These are phyloP conservation scores for Voacanga thouarsii DNA, from an alignment of 257 asterid genomes.

Conservation along the genomic window DNA sequence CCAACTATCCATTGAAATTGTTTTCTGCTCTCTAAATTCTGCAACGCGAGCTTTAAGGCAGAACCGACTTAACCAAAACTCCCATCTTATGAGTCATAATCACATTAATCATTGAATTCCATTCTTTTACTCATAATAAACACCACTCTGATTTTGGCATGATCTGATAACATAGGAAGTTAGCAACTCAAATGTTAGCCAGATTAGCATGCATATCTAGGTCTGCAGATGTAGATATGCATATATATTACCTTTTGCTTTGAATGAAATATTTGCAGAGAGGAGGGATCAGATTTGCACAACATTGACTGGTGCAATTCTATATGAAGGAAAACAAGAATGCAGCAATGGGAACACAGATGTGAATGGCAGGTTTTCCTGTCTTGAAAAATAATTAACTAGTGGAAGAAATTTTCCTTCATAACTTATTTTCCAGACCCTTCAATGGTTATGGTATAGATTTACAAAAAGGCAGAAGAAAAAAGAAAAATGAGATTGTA, in stretches of 20 bases:
- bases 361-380: neutral
- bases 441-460: neutral
- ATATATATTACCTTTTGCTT: neutral
- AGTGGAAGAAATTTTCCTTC: neutral
- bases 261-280: neutral
- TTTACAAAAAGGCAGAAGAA: neutral
- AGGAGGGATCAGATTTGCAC: neutral
- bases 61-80: neutral
- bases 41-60: neutral
- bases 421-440: neutral
- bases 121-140: neutral
- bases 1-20: neutral
- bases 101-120: neutral
- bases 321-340: neutral
- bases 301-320: neutral
- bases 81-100: neutral
- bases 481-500: slow-evolving; percentile 21
- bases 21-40: neutral
- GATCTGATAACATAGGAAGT: neutral
- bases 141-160: neutral
- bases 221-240: neutral
- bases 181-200: neutral
- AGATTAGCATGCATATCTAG: neutral
- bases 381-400: neutral
- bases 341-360: neutral